Percentiles rank a stretch among this genome's conserved stretches.
Conservation (phyloP, 768 basidiomycete species). For the Grammothele lineata region DNA sequence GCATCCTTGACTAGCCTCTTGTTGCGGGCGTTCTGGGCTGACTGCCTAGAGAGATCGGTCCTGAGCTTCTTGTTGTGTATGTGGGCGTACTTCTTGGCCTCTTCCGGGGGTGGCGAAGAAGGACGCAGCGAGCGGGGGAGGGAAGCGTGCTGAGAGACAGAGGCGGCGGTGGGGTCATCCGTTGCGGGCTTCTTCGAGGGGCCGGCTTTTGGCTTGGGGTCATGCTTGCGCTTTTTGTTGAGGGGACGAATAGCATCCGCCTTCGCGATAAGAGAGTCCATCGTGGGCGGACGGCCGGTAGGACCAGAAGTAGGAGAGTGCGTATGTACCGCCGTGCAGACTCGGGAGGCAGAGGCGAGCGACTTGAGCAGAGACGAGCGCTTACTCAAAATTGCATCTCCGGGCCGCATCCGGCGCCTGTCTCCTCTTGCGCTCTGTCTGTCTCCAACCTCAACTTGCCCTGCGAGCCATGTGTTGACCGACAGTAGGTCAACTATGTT, state of each 20-base stretch:
- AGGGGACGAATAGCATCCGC: constrained; percentile 54
- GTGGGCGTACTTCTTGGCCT: constrained; percentile 48
- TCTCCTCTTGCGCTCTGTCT: too few species aligned
- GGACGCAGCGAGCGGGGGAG: constrained; percentile 68
- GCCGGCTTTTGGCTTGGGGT: constrained; percentile 12
- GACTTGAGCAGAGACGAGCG: too few species aligned
- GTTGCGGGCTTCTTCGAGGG: constrained; percentile 9
- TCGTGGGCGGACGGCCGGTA: too few species aligned
- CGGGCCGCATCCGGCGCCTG: too few species aligned
- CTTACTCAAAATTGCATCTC: too few species aligned
- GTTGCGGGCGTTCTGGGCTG: constrained; percentile 56
- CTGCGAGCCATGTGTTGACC: too few species aligned
- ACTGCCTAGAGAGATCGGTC: constrained; percentile 59
- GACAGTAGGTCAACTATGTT: too few species aligned
- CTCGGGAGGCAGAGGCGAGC: too few species aligned
- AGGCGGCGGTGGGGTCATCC: constrained; percentile 17
- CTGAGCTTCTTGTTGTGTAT: constrained; percentile 75
- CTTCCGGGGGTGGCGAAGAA: constrained; percentile 41
- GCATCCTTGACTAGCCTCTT: constrained; percentile 65
- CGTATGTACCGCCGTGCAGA: too few species aligned
- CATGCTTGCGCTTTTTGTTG: constrained; percentile 29
- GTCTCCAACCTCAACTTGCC: too few species aligned
- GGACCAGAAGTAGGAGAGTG: too few species aligned
- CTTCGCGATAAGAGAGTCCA: constrained; percentile 74
- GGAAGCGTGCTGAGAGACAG: constrained; percentile 38